Evolutionary conservation across 345 rosid species (phyloP), one percentile per base, ranked within the genome.

Genomic region (Lepidium didymum): DNA sequence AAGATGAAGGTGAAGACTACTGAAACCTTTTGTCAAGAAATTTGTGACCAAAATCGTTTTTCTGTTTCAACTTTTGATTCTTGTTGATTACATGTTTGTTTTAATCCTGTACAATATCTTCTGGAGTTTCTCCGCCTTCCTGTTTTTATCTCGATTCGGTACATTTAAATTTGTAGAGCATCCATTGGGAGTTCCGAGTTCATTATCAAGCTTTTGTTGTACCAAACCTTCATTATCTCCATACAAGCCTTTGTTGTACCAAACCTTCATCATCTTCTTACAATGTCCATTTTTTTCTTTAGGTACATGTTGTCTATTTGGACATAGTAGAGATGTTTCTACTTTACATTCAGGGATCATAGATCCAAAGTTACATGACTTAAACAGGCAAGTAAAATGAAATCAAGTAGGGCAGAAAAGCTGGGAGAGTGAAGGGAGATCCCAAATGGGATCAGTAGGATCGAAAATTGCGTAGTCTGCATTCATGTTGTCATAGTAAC

Each of bases 1-100:
- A 85, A 47, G 87, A 85, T 31, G 89, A 85, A 50, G 76, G 78
- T 45, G 89, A 80, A 69, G 89, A 84, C 72, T 82, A 79, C 56
- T 78, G 69, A 75, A 14, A 62, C 35, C 63, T 53, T 33, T 25
- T 9, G 44, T 43, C 25, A 43, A 54, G 37, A 7, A 60, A 53
- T 42, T 12, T 15, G 68, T 46, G 18, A 47, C 33, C 62, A 38
- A 56, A 18, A 46, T 23, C 1, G 10, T 44, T 35, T 25, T 56
- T 55, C 12, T 18, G 58, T 46, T 56, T n/a, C n/a, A n/a, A n/a
- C 18, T 18, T 56, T 38, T 46, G 65, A 64, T 64, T 64, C 70
- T 72, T 72, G 70, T 72, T 55, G 57, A 27, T 56, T 63, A 63
- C 56, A 55, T 56, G 66, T 40, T 64, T 25, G 54, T 49, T 31